phyloP scores from a whole-genome alignment of 1,284 basidiomycete species.

The Ceratobasidium sp. region DNA sequence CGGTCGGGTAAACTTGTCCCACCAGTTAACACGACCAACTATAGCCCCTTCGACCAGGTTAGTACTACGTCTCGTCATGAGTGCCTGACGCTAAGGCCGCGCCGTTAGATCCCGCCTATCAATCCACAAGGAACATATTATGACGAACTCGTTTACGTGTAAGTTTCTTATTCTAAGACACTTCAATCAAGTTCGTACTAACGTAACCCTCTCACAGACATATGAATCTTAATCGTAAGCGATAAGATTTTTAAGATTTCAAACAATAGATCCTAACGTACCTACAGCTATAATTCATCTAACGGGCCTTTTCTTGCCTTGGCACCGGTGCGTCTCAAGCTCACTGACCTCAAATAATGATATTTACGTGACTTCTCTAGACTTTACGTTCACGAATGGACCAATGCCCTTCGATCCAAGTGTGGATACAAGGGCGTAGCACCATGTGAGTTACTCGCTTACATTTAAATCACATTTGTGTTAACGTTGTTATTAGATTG shows the following conservation, averaged over 20 bases:
- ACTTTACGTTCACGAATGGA: slow-evolving; percentile 9
- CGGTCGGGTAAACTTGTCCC: slow-evolving; percentile 28
- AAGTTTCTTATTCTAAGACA: neutral
- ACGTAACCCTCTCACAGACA: neutral
- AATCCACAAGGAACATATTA: slow-evolving; percentile 28
- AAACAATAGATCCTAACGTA: neutral
- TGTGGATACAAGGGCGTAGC: slow-evolving; percentile 7
- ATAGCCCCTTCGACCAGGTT: slow-evolving; percentile 2
- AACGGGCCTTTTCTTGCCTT: slow-evolving; percentile 20
- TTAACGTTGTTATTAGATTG: neutral
- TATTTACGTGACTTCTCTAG: neutral
- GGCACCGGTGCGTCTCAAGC: slow-evolving; percentile 23
- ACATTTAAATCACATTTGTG: no score
- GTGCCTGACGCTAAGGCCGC: neutral
- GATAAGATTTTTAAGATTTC: no score
- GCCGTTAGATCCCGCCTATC: slow-evolving; percentile 9
- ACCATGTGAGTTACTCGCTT: slow-evolving; percentile 2
- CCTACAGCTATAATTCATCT: slow-evolving; percentile 20
- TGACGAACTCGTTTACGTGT: slow-evolving; percentile 36
- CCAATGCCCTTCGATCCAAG: neutral
- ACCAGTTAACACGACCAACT: slow-evolving; percentile 14
- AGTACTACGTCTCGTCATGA: neutral
- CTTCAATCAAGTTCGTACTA: neutral
- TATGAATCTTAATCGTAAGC: slow-evolving; percentile 34
- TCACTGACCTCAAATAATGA: neutral